Evolutionary conservation across 2,329 filamentous ascomycete species (phyloP).

Genomic region (Pezicula neosporulosa): DNA sequence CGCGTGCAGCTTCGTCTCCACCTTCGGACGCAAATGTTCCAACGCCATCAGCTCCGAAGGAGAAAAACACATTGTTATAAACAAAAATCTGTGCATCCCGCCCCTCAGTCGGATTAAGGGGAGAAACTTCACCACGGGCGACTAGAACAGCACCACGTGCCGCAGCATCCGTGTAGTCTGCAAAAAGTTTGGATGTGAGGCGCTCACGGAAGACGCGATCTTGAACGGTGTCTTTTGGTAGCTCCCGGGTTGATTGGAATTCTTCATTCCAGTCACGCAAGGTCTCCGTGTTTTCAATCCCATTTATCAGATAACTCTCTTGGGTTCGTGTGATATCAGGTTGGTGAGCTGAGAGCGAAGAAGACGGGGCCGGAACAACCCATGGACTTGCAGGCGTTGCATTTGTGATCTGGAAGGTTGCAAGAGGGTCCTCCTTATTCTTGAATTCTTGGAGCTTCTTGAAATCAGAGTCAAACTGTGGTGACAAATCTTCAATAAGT

Average conservation of each 20-base stretch:
- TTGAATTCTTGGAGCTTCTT: slow-evolving; percentile 79
- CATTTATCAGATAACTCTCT: slow-evolving; percentile 85
- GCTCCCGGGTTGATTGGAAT: slow-evolving; percentile 92
- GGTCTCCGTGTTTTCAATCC: slow-evolving; percentile 90
- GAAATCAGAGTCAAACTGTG: slow-evolving; percentile 77
- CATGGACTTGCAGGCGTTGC: slow-evolving; percentile 89
- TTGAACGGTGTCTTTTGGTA: slow-evolving; percentile 90
- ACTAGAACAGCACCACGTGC: slow-evolving; percentile 89
- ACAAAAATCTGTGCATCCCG: slow-evolving; percentile 97
- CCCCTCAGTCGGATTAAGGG: slow-evolving; percentile 90
- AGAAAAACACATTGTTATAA: slow-evolving; percentile 99
- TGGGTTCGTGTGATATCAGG: slow-evolving; percentile 86
- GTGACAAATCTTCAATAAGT: slow-evolving; percentile 74
- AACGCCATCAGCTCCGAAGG: slow-evolving; percentile 94
- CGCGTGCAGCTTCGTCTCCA: slow-evolving; percentile 91
- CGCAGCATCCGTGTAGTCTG: slow-evolving; percentile 95
- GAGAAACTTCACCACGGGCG: slow-evolving; percentile 85
- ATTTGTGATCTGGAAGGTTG: slow-evolving; percentile 94
- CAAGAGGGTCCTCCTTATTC: slow-evolving; percentile 79
- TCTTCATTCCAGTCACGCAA: slow-evolving; percentile 99
- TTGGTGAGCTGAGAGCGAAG: slow-evolving; percentile 65
- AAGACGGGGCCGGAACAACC: slow-evolving; percentile 71
- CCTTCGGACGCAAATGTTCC: slow-evolving; percentile 96
- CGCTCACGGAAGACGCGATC: slow-evolving; percentile 95
- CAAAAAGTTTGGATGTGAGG: slow-evolving; percentile 91